These are phyloP conservation scores for Exophiala sp. DNA, from an alignment of 2,329 filamentous ascomycete genomes.

Conservation along the genomic window DNA sequence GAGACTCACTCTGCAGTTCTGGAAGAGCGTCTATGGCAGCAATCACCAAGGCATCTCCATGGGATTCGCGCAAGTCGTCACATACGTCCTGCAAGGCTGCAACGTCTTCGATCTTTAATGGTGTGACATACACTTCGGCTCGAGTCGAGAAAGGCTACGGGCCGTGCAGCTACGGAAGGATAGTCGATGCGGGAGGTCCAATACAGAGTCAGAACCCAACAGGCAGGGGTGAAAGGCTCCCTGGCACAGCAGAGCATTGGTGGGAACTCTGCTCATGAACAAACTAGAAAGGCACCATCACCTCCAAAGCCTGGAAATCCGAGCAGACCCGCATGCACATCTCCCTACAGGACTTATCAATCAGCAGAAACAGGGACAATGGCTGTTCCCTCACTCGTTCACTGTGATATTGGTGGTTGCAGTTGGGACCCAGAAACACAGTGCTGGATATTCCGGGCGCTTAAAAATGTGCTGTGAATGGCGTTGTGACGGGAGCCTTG, in stretches of 20 bases:
- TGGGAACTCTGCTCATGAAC: not conserved
- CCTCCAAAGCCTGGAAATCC: too few species aligned
- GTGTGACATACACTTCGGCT: conserved; percentile 1
- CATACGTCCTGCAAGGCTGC: not conserved
- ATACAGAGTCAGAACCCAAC: not conserved
- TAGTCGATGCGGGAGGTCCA: not conserved
- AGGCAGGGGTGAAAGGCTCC: not conserved
- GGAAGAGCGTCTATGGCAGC: conserved; percentile 3
- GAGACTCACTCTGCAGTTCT: too few species aligned
- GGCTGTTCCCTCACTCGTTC: not conserved
- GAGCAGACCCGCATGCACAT: not conserved
- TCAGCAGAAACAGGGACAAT: not conserved
- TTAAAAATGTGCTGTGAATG: conserved; percentile 15
- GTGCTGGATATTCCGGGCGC: conserved; percentile 14
- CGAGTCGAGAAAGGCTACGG: conserved; percentile 1
- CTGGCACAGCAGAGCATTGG: not conserved
- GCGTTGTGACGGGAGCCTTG: not conserved
- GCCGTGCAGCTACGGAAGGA: not conserved
- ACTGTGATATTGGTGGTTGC: conserved; percentile 4
- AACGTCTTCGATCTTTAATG: not conserved
- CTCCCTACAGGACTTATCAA: not conserved
- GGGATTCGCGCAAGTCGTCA: not conserved
- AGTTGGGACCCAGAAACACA: conserved; percentile 2
- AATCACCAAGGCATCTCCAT: conserved; percentile 1
- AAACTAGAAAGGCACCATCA: not conserved